Base-by-base conservation (phyloP, 768 basidiomycete genomes). In the Kwoniella dendrophila region DNA sequence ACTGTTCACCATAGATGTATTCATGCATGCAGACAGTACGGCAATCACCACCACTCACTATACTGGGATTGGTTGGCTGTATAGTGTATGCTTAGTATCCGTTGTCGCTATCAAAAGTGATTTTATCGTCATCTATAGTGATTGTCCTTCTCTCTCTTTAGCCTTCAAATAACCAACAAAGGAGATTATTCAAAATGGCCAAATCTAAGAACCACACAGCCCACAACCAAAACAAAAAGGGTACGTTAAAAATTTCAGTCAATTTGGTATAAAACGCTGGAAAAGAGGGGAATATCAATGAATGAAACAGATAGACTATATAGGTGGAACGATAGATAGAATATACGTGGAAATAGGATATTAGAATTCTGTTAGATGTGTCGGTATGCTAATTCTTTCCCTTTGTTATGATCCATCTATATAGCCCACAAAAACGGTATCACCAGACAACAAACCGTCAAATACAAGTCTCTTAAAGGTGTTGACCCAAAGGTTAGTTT, bases 201-300 rank as follows among this genome's bases (percentile, higher is more conserved):
- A 96, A 98, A 83, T 98, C 95, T 68, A 97, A 97, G 85, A 97
- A 97, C 70, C 79, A 80, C 71, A 80, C 79, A 62, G 71, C 72
- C 81, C 93, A 95, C 85, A 96, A 95, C 85, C 92, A 96, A 83
- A 76, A 70, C 71, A 87, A 86, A 82, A 97, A 96, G 86, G 92
- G 76, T 78, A 26, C 49, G 74, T 68, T 26, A 14, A 40, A 5
- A 12, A n/a, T 53, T 16, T 4, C 27, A 14, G 12, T 30, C 49
- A 54, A 40, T 3, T 16, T 45, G 44, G 54, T 48, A 59, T 52
- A 59, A 41, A 47, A 47, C 8, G 20, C 20, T 8, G 8, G 36
- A 18, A 38, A 38, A 38, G 36, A 38, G 18, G 36, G 8, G 36
- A 8, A 8, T 38, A n/a, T 38, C 8, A 38, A 18, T 38, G 36